A percentile compares a stretch with the other conserved stretches of the same genome.
Evolutionary conservation across 148 eudicot genomes (phyloP).

Genomic region (Polygonum maritimum): DNA sequence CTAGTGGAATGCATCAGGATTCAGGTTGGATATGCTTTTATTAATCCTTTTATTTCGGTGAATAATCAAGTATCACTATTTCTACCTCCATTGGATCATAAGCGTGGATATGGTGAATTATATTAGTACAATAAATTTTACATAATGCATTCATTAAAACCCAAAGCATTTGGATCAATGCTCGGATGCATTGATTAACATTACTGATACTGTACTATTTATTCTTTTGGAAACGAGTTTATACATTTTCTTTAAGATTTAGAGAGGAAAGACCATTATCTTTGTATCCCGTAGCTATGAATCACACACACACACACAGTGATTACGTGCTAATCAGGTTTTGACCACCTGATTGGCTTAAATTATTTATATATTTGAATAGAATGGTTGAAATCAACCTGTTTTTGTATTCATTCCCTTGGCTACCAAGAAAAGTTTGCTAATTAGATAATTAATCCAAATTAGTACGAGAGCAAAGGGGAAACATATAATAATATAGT

Average conservation of each 20-base stretch:
- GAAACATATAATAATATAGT: not conserved
- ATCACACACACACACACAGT: not conserved
- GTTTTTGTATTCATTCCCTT: not conserved
- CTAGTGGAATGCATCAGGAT: too few relatives aligned
- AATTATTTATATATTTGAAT: not conserved
- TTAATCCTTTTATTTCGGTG: too few relatives aligned
- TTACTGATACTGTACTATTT: not conserved
- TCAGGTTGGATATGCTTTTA: too few relatives aligned
- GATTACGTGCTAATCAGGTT: slow-evolving; percentile 9
- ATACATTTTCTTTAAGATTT: too few relatives aligned
- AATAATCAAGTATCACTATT: too few relatives aligned
- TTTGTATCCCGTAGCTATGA: not conserved
- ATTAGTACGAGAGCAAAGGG: not conserved
- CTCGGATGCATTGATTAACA: not conserved
- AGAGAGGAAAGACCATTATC: too few relatives aligned
- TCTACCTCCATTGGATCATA: too few relatives aligned
- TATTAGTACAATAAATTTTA: too few relatives aligned
- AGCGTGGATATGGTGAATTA: too few relatives aligned
- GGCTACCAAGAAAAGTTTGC: slow-evolving; percentile 1
- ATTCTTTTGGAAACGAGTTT: not conserved
- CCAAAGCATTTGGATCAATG: not conserved
- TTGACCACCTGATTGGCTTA: not conserved
- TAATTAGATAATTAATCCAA: not conserved
- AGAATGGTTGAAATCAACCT: not conserved
- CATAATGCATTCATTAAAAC: not conserved